phyloP scores from a whole-genome alignment of 331 rosid species.

The Malus hybrid region DNA sequence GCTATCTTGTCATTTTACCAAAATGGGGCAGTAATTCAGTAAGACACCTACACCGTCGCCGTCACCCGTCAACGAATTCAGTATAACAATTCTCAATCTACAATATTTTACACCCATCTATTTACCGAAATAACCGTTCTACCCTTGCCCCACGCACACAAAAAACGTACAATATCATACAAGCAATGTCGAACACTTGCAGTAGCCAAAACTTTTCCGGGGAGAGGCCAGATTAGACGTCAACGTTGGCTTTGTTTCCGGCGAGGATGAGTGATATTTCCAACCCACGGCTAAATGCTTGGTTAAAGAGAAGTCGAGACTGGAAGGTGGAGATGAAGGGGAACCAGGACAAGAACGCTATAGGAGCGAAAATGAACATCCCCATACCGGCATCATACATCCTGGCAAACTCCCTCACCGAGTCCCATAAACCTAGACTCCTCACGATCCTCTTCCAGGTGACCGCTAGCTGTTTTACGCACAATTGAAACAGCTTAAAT shows the following conservation, averaged over 20 bases:
- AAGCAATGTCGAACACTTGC: background rate
- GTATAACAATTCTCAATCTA: background rate
- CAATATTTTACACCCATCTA: background rate
- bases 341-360: slow-evolving; percentile 84
- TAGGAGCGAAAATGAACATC: slow-evolving; percentile 61
- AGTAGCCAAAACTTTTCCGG: background rate
- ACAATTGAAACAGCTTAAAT: background rate
- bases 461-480: slow-evolving; percentile 59
- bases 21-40: background rate
- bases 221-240: slow-evolving; percentile 14
- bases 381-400: slow-evolving; percentile 99
- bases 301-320: slow-evolving; percentile 94
- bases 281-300: slow-evolving; percentile 97
- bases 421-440: slow-evolving; percentile 82
- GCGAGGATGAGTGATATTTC: slow-evolving; percentile 95
- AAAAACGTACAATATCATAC: background rate
- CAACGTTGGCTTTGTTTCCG: slow-evolving; percentile 91
- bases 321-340: slow-evolving; percentile 95
- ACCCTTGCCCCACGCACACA: background rate
- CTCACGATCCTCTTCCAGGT: slow-evolving; percentile 65
- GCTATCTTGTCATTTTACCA: background rate
- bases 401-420: slow-evolving; percentile 87
- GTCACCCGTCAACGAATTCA: too few relatives aligned
- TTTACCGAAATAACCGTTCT: background rate
- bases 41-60: background rate